Conservation (phyloP, 2,329 filamentous ascomycete genomes). For the Aspergillus sp. region DNA sequence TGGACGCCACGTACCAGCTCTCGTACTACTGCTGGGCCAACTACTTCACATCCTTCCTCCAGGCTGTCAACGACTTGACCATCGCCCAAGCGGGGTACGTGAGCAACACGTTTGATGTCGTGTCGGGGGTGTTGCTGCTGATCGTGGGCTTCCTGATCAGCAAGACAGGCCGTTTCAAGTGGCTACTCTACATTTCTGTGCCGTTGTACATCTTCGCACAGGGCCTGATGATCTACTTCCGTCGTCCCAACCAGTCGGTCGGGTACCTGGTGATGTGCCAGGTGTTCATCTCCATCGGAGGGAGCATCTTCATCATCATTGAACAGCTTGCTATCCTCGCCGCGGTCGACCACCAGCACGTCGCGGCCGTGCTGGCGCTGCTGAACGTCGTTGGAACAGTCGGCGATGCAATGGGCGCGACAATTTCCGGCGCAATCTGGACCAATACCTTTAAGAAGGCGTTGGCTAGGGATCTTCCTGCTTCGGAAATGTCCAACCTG, state of each 20-base stretch:
- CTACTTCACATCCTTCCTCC: slow-evolving; percentile 23
- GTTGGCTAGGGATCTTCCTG: slow-evolving; percentile 38
- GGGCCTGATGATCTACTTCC: slow-evolving; percentile 54
- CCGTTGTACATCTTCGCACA: slow-evolving; percentile 50
- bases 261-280: slow-evolving; percentile 56
- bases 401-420: slow-evolving; percentile 31
- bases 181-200: slow-evolving; percentile 46
- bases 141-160: slow-evolving; percentile 53
- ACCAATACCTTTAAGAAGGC: slow-evolving; percentile 30
- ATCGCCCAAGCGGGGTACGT: slow-evolving; percentile 34
- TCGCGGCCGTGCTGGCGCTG: slow-evolving; percentile 53
- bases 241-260: slow-evolving; percentile 44
- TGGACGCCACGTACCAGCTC: slow-evolving; percentile 28
- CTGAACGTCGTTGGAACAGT: slow-evolving; percentile 29
- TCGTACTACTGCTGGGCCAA: slow-evolving; percentile 20
- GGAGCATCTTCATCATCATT: slow-evolving; percentile 51
- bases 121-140: slow-evolving; percentile 55
- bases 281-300: slow-evolving; percentile 54
- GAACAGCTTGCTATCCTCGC: slow-evolving; percentile 56
- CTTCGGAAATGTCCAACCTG: slow-evolving; percentile 8
- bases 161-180: slow-evolving; percentile 51
- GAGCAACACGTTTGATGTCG: slow-evolving; percentile 47
- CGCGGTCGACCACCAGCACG: slow-evolving; percentile 50
- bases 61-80: slow-evolving; percentile 25
- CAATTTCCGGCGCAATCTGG: slow-evolving; percentile 33